Conservation (phyloP, 805 yeast genomes). For the Metschnikowia cubensis region DNA sequence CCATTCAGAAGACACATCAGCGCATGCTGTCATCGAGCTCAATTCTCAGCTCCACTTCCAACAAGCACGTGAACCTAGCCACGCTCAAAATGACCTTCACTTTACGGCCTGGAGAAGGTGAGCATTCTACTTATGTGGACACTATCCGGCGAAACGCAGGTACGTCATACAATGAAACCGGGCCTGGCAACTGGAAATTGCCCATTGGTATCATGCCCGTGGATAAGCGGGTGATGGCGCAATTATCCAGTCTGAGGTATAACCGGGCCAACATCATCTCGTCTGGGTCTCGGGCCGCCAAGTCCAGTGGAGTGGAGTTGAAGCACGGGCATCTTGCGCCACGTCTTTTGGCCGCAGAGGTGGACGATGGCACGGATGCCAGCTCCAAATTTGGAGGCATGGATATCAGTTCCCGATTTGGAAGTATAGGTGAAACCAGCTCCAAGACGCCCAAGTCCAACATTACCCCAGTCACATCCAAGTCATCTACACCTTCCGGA, state of each 20-base stretch:
- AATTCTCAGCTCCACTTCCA: constrained; percentile 29
- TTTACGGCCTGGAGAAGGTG: constrained; percentile 47
- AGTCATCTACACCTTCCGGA: constrained; percentile 14
- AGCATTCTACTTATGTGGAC: constrained; percentile 47
- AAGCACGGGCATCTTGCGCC: constrained; percentile 63
- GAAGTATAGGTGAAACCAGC: background rate
- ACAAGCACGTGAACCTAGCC: constrained; percentile 35
- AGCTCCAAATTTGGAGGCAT: constrained; percentile 13
- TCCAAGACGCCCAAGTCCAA: background rate
- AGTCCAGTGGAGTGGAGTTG: constrained; percentile 47
- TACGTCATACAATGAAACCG: constrained; percentile 45
- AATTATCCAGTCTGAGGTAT: constrained; percentile 19
- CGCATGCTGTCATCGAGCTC: constrained; percentile 32
- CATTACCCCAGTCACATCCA: constrained; percentile 13
- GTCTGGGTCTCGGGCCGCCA: constrained; percentile 19
- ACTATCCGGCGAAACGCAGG: constrained; percentile 42
- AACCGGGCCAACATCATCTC: constrained; percentile 6
- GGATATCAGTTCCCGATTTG: constrained; percentile 1
- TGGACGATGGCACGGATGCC: constrained; percentile 45
- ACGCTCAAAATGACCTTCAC: constrained; percentile 32
- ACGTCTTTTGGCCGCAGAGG: constrained; percentile 68
- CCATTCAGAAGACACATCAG: constrained; percentile 5
- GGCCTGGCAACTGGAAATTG: constrained; percentile 46
- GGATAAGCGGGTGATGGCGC: constrained; percentile 26
- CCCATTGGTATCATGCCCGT: constrained; percentile 54